Percentiles rank a stretch among this genome's conserved stretches.
Evolutionary conservation across 768 basidiomycete species (phyloP).

Genomic region (Tricholoma hemisulphureum): DNA sequence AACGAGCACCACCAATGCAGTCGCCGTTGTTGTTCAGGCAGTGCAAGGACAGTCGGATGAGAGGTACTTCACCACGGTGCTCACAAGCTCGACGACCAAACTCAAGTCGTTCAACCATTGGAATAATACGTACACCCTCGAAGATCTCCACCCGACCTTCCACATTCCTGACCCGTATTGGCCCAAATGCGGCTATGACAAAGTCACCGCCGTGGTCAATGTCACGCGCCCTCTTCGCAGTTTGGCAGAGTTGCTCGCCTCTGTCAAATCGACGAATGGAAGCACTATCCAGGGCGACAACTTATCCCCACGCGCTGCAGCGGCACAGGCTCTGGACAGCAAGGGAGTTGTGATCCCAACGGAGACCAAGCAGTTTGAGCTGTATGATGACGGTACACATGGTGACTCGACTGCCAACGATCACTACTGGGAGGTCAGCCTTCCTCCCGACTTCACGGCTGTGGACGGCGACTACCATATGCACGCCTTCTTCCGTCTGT

Average conservation of each 20-base stretch:
- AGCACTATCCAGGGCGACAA: neutral
- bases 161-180: neutral
- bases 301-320: neutral
- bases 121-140: neutral
- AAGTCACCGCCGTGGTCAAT: neutral
- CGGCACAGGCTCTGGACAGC: neutral
- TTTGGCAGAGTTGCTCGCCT: neutral
- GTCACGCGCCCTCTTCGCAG: neutral
- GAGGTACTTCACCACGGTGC: neutral
- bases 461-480: neutral
- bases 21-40: neutral
- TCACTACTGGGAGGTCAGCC: neutral
- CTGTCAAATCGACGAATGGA: neutral
- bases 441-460: neutral
- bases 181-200: neutral
- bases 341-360: neutral
- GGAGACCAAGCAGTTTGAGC: neutral
- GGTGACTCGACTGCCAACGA: neutral
- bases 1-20: neutral
- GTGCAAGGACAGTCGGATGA: neutral
- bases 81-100: neutral
- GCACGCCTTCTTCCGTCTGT: neutral
- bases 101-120: neutral
- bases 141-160: neutral
- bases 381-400: neutral